Conservation (phyloP, 225 moss, liverwort and hornwort species). For the Pseudisothecium myosuroides region DNA sequence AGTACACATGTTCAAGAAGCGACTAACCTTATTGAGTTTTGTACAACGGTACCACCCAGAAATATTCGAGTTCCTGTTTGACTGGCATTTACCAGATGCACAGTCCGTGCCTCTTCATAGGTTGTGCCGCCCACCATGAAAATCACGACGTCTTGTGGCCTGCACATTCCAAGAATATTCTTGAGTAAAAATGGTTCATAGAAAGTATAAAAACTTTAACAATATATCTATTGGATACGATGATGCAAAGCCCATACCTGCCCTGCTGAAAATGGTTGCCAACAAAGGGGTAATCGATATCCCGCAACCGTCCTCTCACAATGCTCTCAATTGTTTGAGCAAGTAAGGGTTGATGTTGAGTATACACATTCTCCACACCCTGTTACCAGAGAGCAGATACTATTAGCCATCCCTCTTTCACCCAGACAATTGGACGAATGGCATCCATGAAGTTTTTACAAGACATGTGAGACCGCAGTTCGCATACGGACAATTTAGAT, state of each 20-base stretch:
- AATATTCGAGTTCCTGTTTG: slow-evolving; percentile 78
- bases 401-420: neutral
- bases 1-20: neutral
- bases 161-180: slow-evolving; percentile 11
- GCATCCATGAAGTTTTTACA: neutral
- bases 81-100: slow-evolving; percentile 77
- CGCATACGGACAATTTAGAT: neutral
- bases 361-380: slow-evolving; percentile 99
- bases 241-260: slow-evolving; percentile 29
- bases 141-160: slow-evolving; percentile 92
- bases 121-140: slow-evolving; percentile 98
- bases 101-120: slow-evolving; percentile 87
- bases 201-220: neutral
- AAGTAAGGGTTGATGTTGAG: slow-evolving; percentile 95
- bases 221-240: neutral
- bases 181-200: neutral
- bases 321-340: slow-evolving; percentile 97
- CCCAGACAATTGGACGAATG: neutral
- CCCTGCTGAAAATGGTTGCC: slow-evolving; percentile 99
- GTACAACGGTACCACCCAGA: slow-evolving; percentile 81
- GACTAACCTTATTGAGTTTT: slow-evolving; percentile 77
- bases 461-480: neutral
- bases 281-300: slow-evolving; percentile 94
- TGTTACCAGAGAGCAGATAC: slow-evolving; percentile 2
- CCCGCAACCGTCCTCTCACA: slow-evolving; percentile 75